Percentiles rank a stretch among this genome's conserved stretches.
These are phyloP conservation scores for Fusarium armeniacum DNA, from an alignment of 2,329 filamentous ascomycete species.

Conservation along the genomic window DNA sequence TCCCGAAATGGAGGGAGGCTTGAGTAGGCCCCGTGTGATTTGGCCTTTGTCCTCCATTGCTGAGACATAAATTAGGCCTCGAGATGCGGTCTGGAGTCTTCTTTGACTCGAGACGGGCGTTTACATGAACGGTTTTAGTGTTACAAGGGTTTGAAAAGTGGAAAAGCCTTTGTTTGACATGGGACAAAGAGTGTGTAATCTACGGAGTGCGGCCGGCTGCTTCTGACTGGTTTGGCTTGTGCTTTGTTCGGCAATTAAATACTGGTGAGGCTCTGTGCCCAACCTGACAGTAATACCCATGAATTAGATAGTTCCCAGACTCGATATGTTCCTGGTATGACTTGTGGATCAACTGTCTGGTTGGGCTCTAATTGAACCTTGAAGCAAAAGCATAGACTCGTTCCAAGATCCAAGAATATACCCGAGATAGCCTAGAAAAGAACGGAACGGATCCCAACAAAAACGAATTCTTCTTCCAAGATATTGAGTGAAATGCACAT, in stretches of 20 bases:
- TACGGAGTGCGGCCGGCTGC: background rate
- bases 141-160: slow-evolving; percentile 20
- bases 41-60: background rate
- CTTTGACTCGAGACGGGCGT: slow-evolving; percentile 22
- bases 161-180: background rate
- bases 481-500: background rate
- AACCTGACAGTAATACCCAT: slow-evolving; percentile 16
- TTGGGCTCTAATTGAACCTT: slow-evolving; percentile 18
- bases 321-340: slow-evolving; percentile 14
- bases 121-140: slow-evolving; percentile 26
- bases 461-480: slow-evolving; percentile 12
- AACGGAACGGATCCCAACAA: background rate
- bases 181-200: slow-evolving; percentile 21
- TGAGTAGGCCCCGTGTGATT: slow-evolving; percentile 36
- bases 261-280: slow-evolving; percentile 32
- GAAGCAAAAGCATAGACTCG: background rate
- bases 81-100: slow-evolving; percentile 6
- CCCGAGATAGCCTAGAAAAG: slow-evolving; percentile 10
- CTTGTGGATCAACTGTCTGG: slow-evolving; percentile 17
- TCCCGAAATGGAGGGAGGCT: slow-evolving; percentile 38
- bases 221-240: slow-evolving; percentile 4
- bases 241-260: slow-evolving; percentile 12
- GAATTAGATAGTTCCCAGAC: slow-evolving; percentile 5
- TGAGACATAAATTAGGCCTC: slow-evolving; percentile 12
- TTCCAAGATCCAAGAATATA: slow-evolving; percentile 19